A percentile compares a stretch with the other conserved stretches of the same genome.
Conservation (phyloP, 2,329 filamentous ascomycete genomes). For the Aspergillus pseudoterreus region DNA sequence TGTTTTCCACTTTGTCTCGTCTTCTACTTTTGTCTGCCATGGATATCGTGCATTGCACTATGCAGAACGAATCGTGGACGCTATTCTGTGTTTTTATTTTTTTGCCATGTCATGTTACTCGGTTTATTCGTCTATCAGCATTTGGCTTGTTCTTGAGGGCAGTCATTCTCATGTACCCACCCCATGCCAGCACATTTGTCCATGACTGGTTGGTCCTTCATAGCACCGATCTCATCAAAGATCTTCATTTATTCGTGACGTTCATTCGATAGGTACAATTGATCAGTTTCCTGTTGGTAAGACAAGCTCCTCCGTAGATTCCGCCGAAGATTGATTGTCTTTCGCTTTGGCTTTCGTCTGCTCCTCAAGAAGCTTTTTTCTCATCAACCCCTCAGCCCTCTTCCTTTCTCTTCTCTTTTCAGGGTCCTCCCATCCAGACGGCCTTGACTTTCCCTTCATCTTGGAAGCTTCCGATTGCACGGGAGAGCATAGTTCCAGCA, state of each 20-base stretch:
- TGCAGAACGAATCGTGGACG: too few species aligned
- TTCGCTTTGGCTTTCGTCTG: conserved; percentile 6
- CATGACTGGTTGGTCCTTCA: too few species aligned
- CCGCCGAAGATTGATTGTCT: not conserved
- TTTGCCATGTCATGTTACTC: too few species aligned
- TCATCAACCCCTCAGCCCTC: conserved; percentile 38
- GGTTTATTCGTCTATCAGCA: too few species aligned
- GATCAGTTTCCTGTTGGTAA: not conserved
- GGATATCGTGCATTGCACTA: too few species aligned
- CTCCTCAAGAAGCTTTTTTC: conserved; percentile 24
- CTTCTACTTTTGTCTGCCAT: too few species aligned
- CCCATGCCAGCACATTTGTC: too few species aligned
- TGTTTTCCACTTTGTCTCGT: too few species aligned
- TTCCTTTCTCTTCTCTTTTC: conserved; percentile 37
- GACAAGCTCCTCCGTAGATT: conserved; percentile 1
- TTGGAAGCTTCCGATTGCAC: too few species aligned
- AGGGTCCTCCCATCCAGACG: conserved; percentile 36
- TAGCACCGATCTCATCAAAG: not conserved
- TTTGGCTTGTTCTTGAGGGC: too few species aligned
- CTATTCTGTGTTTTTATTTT: too few species aligned
- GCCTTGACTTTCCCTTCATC: conserved; percentile 19
- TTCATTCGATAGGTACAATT: not conserved
- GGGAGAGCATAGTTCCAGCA: conserved; percentile 23
- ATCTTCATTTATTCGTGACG: not conserved
- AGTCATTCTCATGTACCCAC: too few species aligned